A percentile compares a stretch with the other conserved stretches of the same genome.
Conservation (phyloP, 2,329 filamentous ascomycete genomes). For the Dactylella cylindrospora region DNA sequence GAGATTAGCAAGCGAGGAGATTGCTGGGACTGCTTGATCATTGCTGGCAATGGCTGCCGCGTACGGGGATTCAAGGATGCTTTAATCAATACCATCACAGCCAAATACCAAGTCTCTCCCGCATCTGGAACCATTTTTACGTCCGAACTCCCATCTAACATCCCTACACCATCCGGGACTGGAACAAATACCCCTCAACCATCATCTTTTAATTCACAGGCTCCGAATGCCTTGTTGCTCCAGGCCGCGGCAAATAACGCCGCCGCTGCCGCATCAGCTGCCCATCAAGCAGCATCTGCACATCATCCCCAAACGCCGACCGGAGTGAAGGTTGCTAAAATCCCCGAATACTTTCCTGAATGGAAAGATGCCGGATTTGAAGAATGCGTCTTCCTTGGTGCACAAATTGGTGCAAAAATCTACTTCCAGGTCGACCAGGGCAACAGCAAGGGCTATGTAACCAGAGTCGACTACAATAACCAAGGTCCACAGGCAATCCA, state of each 20-base stretch:
- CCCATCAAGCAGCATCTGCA: slow-evolving; percentile 51
- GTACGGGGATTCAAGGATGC: slow-evolving; percentile 82
- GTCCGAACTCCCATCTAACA: slow-evolving; percentile 89
- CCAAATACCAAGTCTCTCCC: slow-evolving; percentile 86
- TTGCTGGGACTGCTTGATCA: slow-evolving; percentile 88
- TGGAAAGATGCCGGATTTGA: slow-evolving; percentile 82
- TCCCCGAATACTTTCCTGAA: slow-evolving; percentile 84
- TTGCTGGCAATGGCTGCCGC: slow-evolving; percentile 82
- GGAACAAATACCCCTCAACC: slow-evolving; percentile 85
- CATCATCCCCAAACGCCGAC: slow-evolving; percentile 71
- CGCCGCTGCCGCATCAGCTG: slow-evolving; percentile 54
- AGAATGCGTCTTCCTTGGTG: slow-evolving; percentile 82
- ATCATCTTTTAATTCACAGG: slow-evolving; percentile 57
- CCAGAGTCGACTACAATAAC: slow-evolving; percentile 68
- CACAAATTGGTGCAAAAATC: slow-evolving; percentile 79
- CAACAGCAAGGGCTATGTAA: slow-evolving; percentile 68
- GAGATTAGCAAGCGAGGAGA: slow-evolving; percentile 80
- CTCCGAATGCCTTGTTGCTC: slow-evolving; percentile 86
- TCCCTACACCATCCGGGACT: slow-evolving; percentile 86
- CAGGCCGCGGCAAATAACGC: slow-evolving; percentile 76
- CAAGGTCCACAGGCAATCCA: slow-evolving; percentile 66
- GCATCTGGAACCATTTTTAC: slow-evolving; percentile 95
- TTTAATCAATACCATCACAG: slow-evolving; percentile 73
- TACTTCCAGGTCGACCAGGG: slow-evolving; percentile 70
- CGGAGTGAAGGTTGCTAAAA: slow-evolving; percentile 73